Base-by-base conservation (phyloP, 2,329 filamentous ascomycete species). In the Penicillium brevicompactum region DNA sequence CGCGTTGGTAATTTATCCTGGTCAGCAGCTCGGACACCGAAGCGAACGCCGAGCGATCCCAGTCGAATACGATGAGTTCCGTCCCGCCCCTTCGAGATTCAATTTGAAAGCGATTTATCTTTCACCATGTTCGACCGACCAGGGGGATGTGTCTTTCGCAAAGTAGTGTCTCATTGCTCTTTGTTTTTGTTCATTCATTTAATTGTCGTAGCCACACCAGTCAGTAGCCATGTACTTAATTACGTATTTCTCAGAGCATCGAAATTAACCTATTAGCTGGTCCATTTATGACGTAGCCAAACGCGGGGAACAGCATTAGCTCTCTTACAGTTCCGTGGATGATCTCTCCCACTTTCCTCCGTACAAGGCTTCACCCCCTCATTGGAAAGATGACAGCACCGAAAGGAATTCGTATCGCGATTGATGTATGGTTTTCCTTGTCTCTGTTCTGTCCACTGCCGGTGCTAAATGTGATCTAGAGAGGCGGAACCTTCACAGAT, bases 11-110 rank as follows among this genome's bases (percentile, higher is more conserved):
- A 53, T 65, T 65, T 62, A 63, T 66, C 59, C 57, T 66, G 61
- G 62, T 62, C 62, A 62, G 62, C 63, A 66, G 63, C 63, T 65
- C 62, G 62, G 61, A 63, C 51, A 57, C 51, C 63, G 61, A 66
- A 66, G 56, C 62, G 60, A 63, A 62, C 63, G 59, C 62, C 62
- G 62, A 66, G 58, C 63, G 59, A 64, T 60, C 60, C 43, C 62
- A 54, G 40, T 42, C 48, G 53, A 61, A 43, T 59, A 60, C 63
- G 55, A 62, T 65, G 53, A 61, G 60, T 55, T 51, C 53, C 63
- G 62, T 46, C 32, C 46, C 63, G 59, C 53, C 63, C 45, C 43
- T 49, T 58, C 63, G 62, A 59, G 61, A 55, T 56, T 53, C 57
- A 62, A 62, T 59, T 59, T 53, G 52, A 59, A 60, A 57, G n/a